These are phyloP conservation scores for Cyclostephanos invisitatus DNA, from an alignment of 108 stramenopile species.

Conservation along the genomic window DNA sequence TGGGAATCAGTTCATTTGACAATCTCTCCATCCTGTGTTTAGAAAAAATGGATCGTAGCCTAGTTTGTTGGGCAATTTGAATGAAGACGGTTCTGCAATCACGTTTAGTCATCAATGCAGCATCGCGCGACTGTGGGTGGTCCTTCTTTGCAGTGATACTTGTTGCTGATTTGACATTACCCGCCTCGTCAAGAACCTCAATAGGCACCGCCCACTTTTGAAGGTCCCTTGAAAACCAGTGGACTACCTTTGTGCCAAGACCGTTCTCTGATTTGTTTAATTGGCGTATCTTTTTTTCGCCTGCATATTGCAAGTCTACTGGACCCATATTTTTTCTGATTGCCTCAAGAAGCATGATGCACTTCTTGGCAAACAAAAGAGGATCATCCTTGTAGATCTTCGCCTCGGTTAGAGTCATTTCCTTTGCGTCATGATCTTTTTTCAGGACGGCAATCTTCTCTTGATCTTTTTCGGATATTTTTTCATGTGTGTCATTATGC, in stretches of 20 bases:
- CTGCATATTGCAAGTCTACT: slow-evolving; percentile 44
- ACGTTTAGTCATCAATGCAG: slow-evolving; percentile 65
- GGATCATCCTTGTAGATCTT: slow-evolving; percentile 37
- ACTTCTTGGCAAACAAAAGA: slow-evolving; percentile 53
- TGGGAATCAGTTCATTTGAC: slow-evolving; percentile 31
- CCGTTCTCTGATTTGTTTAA: slow-evolving; percentile 63
- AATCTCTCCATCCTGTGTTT: slow-evolving; percentile 48
- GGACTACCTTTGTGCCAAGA: slow-evolving; percentile 66
- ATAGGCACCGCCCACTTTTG: slow-evolving; percentile 36
- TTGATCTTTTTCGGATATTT: slow-evolving; percentile 18
- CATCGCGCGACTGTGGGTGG: slow-evolving; percentile 50
- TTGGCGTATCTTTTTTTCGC: slow-evolving; percentile 44
- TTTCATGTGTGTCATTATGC: slow-evolving; percentile 2
- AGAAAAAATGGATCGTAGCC: slow-evolving; percentile 62
- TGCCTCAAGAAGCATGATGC: slow-evolving; percentile 52
- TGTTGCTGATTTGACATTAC: slow-evolving; percentile 51
- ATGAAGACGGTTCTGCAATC: slow-evolving; percentile 60
- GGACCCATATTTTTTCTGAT: slow-evolving; percentile 51
- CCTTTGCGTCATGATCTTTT: slow-evolving; percentile 34
- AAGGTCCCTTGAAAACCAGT: slow-evolving; percentile 69
- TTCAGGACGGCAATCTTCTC: slow-evolving; percentile 37
- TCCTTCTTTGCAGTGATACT: slow-evolving; percentile 53
- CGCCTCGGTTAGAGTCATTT: slow-evolving; percentile 27
- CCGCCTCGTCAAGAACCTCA: slow-evolving; percentile 54
- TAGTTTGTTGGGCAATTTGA: slow-evolving; percentile 71